A percentile compares a stretch with the other conserved stretches of the same genome.
phyloP scores from a whole-genome alignment of 1,139 yeast species.

The Lodderomyces pseudojiufengensis region DNA sequence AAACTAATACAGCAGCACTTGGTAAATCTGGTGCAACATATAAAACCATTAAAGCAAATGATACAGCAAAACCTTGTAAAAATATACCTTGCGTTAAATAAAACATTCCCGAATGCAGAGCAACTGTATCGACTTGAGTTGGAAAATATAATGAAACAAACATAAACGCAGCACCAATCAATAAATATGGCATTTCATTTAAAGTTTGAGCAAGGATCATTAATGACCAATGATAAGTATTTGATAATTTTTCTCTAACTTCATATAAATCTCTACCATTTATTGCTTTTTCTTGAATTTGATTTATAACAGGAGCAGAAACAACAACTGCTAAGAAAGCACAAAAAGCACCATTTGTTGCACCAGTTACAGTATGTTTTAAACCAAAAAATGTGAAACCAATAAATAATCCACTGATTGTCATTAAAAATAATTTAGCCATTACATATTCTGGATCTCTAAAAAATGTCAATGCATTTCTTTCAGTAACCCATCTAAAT shows the following conservation, averaged over 20 bases:
- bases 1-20: conserved; percentile 56
- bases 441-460: conserved; percentile 42
- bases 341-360: conserved; percentile 51
- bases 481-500: conserved; percentile 27
- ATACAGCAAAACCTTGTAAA: conserved; percentile 51
- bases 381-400: conserved; percentile 51
- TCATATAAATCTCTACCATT: conserved; percentile 55
- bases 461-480: conserved; percentile 38
- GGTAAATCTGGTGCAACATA: conserved; percentile 61
- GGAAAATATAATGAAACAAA: conserved; percentile 59
- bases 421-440: conserved; percentile 43
- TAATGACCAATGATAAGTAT: conserved; percentile 64
- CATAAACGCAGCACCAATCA: conserved; percentile 49
- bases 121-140: conserved; percentile 42
- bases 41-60: conserved; percentile 52
- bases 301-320: conserved; percentile 48
- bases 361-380: conserved; percentile 40
- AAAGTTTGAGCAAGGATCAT: conserved; percentile 49
- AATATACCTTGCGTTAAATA: conserved; percentile 50
- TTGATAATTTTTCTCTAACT: conserved; percentile 61
- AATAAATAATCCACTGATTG: conserved; percentile 44
- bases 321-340: conserved; percentile 49
- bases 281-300: conserved; percentile 39
- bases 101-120: conserved; percentile 52
- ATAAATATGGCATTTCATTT: conserved; percentile 54